Base-by-base conservation (phyloP, 1,284 basidiomycete species). In the Puccinia polysora region DNA sequence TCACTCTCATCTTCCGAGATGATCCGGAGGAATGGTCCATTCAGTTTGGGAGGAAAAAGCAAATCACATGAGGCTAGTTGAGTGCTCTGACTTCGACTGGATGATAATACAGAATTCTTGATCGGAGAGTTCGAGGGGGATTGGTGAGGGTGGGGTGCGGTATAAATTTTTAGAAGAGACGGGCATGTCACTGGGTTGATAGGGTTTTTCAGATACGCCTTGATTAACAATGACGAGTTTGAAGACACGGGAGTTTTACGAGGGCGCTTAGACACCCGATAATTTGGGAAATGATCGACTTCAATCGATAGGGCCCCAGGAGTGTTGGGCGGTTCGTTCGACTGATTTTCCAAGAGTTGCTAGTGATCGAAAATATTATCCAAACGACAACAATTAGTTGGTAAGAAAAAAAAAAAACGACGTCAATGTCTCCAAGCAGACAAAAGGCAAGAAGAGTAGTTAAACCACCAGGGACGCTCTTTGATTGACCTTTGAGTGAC, bases 201-300 rank as follows among this genome's bases (percentile, higher is more conserved):
- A 2, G 56, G 56, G 36, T 59, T 59, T 15, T 40, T 59, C 20
- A 59, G 20, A 14, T 59, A 59, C 5, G 56, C 56, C 43, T 59
- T 59, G 36, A 59, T 59, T 38, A 59, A 38, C 28, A 59, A 40
- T 20, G 34, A 36, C 14, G 56, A 59, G 56, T 25, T 59, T n/a
- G n/a, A n/a, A 38, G 28, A 32, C n/a, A 38, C 25, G 4, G 56
- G 10, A 40, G 38, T 38, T 25, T 38, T 40, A 25, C 56, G 56
- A 25, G 56, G 15, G 15, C 56, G 56, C 32, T 25, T 40, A 34
- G 56, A 38, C 36, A 23, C 36, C 28, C 56, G 56, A 40, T 20
- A 25, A 23, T 34, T 38, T 59, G 34, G 56, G 10, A 34, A 38
- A 40, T 34, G 5, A 40, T 59, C 56, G n/a, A 34, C 36, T 4